A percentile compares a stretch with the other conserved stretches of the same genome.
These are phyloP conservation scores for Septoria linicola DNA, from an alignment of 2,329 filamentous ascomycete species.

Conservation along the genomic window DNA sequence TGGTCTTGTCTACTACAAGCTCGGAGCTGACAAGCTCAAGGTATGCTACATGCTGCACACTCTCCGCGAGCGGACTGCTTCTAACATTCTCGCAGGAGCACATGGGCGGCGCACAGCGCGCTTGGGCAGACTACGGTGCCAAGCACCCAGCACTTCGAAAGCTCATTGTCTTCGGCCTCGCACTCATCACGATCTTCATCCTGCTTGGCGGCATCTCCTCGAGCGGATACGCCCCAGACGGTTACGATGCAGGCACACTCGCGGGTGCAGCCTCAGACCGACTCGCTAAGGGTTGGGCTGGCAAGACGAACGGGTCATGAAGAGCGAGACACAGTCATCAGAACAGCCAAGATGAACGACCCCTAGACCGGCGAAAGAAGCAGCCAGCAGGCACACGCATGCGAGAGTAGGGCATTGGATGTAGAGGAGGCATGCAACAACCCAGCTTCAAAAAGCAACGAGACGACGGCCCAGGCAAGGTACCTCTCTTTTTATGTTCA, in stretches of 20 bases:
- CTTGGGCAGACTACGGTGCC: slow-evolving; percentile 83
- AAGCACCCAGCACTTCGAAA: slow-evolving; percentile 76
- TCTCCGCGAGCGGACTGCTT: neutral
- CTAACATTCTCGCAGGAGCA: slow-evolving; percentile 54
- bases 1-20: slow-evolving; percentile 84
- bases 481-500: too few species aligned
- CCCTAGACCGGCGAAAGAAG: too few species aligned
- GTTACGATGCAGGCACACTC: slow-evolving; percentile 28
- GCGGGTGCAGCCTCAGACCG: slow-evolving; percentile 16
- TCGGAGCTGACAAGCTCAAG: slow-evolving; percentile 77
- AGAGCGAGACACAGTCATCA: slow-evolving; percentile 1
- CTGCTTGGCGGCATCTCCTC: slow-evolving; percentile 57
- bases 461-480: too few species aligned
- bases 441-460: too few species aligned
- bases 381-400: too few species aligned
- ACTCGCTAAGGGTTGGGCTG: slow-evolving; percentile 19
- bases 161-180: slow-evolving; percentile 65
- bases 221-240: slow-evolving; percentile 27
- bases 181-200: slow-evolving; percentile 65
- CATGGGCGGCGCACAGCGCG: slow-evolving; percentile 66
- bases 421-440: neutral
- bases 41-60: neutral
- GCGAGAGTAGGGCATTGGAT: too few species aligned
- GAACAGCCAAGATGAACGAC: too few species aligned
- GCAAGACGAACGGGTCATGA: slow-evolving; percentile 21